A percentile compares a stretch with the other conserved stretches of the same genome.
Conservation (phyloP, 2,329 filamentous ascomycete genomes). For the Nannizziopsis barbatae region DNA sequence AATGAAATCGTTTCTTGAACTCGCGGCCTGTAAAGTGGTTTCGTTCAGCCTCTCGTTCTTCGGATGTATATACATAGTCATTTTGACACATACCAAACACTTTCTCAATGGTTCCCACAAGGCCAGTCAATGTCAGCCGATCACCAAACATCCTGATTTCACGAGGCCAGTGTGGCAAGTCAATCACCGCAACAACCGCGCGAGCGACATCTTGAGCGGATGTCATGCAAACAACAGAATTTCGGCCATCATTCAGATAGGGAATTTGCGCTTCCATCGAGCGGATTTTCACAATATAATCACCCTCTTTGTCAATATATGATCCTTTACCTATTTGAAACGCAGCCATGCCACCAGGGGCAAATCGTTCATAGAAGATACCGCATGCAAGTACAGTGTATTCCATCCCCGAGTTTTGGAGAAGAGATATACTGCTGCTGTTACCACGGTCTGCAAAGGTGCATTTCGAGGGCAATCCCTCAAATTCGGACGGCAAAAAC, state of each 20-base stretch:
- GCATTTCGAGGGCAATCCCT: conserved; percentile 50
- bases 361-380: conserved; percentile 64
- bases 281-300: conserved; percentile 55
- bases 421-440: conserved; percentile 44
- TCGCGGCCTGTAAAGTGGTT: conserved; percentile 13
- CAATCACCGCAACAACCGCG: conserved; percentile 57
- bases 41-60: no score
- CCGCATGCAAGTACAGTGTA: conserved; percentile 65
- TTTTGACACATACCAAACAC: conserved; percentile 26
- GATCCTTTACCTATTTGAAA: conserved; percentile 49
- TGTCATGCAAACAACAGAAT: conserved; percentile 53
- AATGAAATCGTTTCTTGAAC: conserved; percentile 21
- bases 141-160: conserved; percentile 63
- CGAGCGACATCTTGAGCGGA: conserved; percentile 57
- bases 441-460: conserved; percentile 50
- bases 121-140: conserved; percentile 47
- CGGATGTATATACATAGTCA: not conserved
- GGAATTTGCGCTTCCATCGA: conserved; percentile 50
- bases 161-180: conserved; percentile 53
- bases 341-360: conserved; percentile 51
- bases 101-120: conserved; percentile 48
- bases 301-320: conserved; percentile 46
- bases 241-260: conserved; percentile 41
- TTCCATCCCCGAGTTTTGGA: conserved; percentile 45
- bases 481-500: conserved; percentile 67